These are phyloP conservation scores for Diplosphaera chodatii DNA, from an alignment of 139 green algal genomes.

Conservation along the genomic window DNA sequence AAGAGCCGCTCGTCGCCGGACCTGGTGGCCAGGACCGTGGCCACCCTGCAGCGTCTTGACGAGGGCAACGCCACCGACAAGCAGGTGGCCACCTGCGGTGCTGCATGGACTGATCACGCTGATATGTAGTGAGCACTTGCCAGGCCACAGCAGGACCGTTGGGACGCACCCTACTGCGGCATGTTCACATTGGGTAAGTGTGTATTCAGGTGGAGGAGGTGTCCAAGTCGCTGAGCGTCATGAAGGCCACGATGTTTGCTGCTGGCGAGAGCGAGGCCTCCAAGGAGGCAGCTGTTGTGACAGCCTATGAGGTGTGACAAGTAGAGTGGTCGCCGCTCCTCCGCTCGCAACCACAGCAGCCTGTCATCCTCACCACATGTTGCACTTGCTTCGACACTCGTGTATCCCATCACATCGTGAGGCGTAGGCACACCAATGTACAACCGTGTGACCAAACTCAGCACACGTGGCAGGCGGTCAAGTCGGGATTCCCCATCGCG, in stretches of 20 bases:
- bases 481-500: slow-evolving; percentile 47
- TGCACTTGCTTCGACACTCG: no score
- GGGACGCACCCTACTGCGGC: no score
- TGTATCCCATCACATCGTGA: no score
- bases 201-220: slow-evolving; percentile 26
- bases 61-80: neutral
- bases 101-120: no score
- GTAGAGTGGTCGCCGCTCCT: no score
- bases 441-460: no score
- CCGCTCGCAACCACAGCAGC: no score
- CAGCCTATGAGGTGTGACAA: slow-evolving; percentile 47
- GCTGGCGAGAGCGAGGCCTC: slow-evolving; percentile 53
- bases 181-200: no score
- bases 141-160: no score
- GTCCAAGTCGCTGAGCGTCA: slow-evolving; percentile 32
- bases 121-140: no score
- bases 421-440: no score
- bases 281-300: slow-evolving; percentile 53
- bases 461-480: neutral
- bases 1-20: slow-evolving; percentile 18
- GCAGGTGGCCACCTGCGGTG: neutral
- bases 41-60: slow-evolving; percentile 10
- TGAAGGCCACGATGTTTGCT: slow-evolving; percentile 67
- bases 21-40: slow-evolving; percentile 1
- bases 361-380: no score